Evolutionary conservation across 2,329 filamentous ascomycete genomes (phyloP).

Genomic region (Neofusicoccum sp.): DNA sequence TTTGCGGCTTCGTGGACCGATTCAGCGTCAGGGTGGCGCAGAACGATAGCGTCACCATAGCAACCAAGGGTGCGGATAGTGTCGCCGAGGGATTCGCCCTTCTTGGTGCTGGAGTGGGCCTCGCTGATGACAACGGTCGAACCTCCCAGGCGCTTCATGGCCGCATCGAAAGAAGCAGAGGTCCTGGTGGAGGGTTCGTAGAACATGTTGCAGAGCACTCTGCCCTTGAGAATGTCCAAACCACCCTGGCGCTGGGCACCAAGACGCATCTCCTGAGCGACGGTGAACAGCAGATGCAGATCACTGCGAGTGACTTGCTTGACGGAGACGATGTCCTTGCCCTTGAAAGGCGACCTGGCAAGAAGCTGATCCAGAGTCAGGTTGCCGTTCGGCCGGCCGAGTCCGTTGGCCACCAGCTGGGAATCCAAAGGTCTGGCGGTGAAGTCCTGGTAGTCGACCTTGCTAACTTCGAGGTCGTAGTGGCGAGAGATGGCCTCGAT

Average conservation of each 20-base stretch:
- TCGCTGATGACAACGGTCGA: constrained; percentile 80
- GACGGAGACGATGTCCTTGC: constrained; percentile 86
- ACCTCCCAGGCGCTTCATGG: constrained; percentile 96
- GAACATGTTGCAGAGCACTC: constrained; percentile 89
- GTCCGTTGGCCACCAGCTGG: constrained; percentile 38
- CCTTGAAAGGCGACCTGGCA: constrained; percentile 80
- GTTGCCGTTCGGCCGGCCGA: constrained; percentile 56
- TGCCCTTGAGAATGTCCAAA: constrained; percentile 79
- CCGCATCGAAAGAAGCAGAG: constrained; percentile 92
- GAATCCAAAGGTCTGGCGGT: constrained; percentile 29
- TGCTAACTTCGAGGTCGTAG: constrained; percentile 78
- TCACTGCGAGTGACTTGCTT: constrained; percentile 85
- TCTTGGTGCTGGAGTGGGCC: constrained; percentile 81
- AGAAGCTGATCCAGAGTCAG: constrained; percentile 68
- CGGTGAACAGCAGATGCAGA: constrained; percentile 89
- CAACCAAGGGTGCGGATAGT: constrained; percentile 90
- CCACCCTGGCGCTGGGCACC: constrained; percentile 91
- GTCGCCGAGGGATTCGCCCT: constrained; percentile 91
- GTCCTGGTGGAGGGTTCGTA: constrained; percentile 97
- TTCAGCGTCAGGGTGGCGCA: constrained; percentile 83
- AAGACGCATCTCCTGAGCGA: constrained; percentile 95
- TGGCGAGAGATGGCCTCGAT: constrained; percentile 91
- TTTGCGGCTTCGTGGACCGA: constrained; percentile 81
- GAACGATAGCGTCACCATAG: constrained; percentile 93
- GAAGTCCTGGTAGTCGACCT: constrained; percentile 89